Evolutionary conservation across 768 basidiomycete species (phyloP), one percentile per base, ranked within the genome.

Genomic region (Podaxis mareebaensis): DNA sequence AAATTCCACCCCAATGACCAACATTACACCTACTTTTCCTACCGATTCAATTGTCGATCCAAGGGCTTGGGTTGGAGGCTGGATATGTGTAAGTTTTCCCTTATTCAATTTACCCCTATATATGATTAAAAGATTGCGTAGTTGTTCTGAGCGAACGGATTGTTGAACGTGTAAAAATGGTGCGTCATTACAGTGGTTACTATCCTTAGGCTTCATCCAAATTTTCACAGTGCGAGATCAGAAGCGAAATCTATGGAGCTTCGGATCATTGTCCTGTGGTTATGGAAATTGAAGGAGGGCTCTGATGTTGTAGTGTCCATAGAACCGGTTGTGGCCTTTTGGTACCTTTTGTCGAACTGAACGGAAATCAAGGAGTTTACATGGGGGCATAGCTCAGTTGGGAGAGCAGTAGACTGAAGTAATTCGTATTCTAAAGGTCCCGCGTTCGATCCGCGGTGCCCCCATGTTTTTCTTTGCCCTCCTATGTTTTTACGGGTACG

Each of bases 21-120:
- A n/a, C 88, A 91, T 67, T 96, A 91, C 73, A 91, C 91, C 0
- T 95, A 94, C 72, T 95, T 90, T 66, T 89, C 89, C 3, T 94
- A 92, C 70, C 84, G 91, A 28, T 93, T 93, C 75, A 86, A 92
- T 65, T 91, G 90, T 71, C 79, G 94, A 28, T 72, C 70, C 59
- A 95, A 94, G 70, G 90, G 92, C 3, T 82, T 93, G 52, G 93
- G 93, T 1, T 96, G 94, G 94, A 81, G 94, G 67, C 75, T 96
- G 28, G 94, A 96, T 71, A 89, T 88, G 80, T 93, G 92, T 93
- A 78, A 65, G 76, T 74, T 68, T 68, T 68, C 42, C 26, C 30
- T 44, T 22, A 53, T 28, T 54, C 3, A 26, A 54, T 38, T 12
- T 11, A 53, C 38, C 13, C n/a, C 33, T 24, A 30, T 11, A 13